Conservation (phyloP, 2,329 filamentous ascomycete genomes). For the Pseudogymnoascus destructans region DNA sequence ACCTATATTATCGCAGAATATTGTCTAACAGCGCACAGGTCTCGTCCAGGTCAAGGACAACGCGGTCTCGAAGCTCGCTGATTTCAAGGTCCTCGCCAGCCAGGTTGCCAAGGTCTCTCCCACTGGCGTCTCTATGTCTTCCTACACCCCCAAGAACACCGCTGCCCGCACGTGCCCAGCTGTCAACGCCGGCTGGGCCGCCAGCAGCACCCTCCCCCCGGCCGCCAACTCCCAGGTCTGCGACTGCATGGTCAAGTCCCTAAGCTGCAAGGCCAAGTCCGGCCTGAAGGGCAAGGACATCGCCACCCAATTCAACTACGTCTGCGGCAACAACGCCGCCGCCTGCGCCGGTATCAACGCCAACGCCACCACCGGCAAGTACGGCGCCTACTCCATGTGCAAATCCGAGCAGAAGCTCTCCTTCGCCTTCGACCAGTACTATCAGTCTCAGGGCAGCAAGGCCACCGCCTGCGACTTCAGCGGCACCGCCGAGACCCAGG, state of each 20-base stretch:
- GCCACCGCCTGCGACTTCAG: constrained; percentile 56
- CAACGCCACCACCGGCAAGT: constrained; percentile 54
- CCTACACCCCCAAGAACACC: constrained; percentile 65
- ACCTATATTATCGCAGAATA: constrained; percentile 13
- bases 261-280: constrained; percentile 55
- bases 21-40: constrained; percentile 33
- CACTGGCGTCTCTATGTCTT: constrained; percentile 46
- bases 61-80: constrained; percentile 51
- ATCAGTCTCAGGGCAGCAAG: constrained; percentile 40
- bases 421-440: constrained; percentile 64
- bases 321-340: constrained; percentile 46
- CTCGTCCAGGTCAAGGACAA: constrained; percentile 50
- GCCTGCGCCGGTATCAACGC: constrained; percentile 56
- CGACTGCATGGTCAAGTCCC: constrained; percentile 66
- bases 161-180: constrained; percentile 58
- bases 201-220: constrained; percentile 61
- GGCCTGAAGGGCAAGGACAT: constrained; percentile 45
- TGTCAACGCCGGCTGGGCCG: constrained; percentile 52
- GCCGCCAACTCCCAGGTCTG: constrained; percentile 68
- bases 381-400: constrained; percentile 72
- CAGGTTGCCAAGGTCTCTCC: constrained; percentile 58
- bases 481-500: constrained; percentile 46
- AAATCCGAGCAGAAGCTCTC: constrained; percentile 54
- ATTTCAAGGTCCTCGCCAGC: constrained; percentile 61
- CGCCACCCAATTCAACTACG: constrained; percentile 56